These are phyloP conservation scores for Fusarium keratoplasticum DNA, from an alignment of 2,329 filamentous ascomycete genomes.

Conservation along the genomic window DNA sequence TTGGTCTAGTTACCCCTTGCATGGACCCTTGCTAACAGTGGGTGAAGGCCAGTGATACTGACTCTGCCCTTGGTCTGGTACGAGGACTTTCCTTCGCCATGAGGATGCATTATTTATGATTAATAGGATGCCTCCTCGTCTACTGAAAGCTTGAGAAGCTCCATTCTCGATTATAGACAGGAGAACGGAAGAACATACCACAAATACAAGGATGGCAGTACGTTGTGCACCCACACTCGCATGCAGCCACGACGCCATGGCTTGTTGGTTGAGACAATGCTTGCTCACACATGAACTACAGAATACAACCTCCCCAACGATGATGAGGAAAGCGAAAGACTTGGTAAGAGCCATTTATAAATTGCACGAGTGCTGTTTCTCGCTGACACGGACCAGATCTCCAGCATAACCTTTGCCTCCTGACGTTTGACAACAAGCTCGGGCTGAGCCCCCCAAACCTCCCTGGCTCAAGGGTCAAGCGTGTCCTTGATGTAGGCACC, in stretches of 20 bases:
- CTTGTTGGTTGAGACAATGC: background rate
- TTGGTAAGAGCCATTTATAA: background rate
- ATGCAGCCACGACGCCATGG: background rate
- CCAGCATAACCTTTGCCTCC: slow-evolving; percentile 2
- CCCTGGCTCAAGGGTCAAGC: background rate
- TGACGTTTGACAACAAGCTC: slow-evolving; percentile 4
- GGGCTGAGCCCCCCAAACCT: background rate
- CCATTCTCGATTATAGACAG: background rate
- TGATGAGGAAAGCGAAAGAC: background rate
- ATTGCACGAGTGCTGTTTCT: background rate
- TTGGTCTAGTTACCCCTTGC: background rate
- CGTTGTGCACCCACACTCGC: background rate
- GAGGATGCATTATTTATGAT: background rate
- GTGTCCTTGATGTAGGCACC: background rate
- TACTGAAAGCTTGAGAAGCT: background rate
- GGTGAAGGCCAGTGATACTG: background rate
- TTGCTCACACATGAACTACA: background rate
- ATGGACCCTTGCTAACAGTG: background rate
- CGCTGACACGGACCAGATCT: background rate
- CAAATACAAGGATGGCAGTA: background rate
- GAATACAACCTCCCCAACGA: slow-evolving; percentile 7
- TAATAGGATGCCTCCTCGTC: background rate
- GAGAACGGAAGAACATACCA: background rate
- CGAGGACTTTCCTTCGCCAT: background rate
- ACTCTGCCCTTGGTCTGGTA: background rate